Conservation (phyloP, 2,329 filamentous ascomycete genomes). For the Apiospora hydei region DNA sequence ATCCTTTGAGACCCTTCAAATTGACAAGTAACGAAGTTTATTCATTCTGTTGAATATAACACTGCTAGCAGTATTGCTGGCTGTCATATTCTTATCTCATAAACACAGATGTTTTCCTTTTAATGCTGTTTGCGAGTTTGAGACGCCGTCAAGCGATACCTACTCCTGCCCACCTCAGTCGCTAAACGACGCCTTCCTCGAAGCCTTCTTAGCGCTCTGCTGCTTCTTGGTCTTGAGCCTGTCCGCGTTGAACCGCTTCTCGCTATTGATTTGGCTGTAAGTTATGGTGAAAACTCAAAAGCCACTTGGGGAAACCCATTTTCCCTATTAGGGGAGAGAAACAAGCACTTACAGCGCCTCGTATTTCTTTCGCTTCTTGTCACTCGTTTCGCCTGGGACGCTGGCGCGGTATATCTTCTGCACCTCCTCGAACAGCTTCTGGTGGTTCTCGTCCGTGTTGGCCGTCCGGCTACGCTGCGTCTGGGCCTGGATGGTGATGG, state of each 20-base stretch:
- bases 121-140: background rate
- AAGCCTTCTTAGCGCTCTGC: constrained; percentile 58
- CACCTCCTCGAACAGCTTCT: constrained; percentile 58
- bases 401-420: constrained; percentile 53
- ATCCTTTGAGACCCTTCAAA: background rate
- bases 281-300: constrained; percentile 23
- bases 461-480: constrained; percentile 58
- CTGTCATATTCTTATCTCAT: background rate
- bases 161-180: background rate
- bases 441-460: constrained; percentile 61
- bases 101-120: background rate
- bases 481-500: constrained; percentile 63
- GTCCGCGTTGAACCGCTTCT: constrained; percentile 53
- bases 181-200: constrained; percentile 42
- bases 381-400: constrained; percentile 55
- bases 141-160: background rate
- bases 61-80: background rate
- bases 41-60: background rate
- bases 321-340: background rate
- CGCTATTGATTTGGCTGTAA: constrained; percentile 44
- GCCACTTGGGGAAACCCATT: background rate
- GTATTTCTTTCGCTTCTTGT: constrained; percentile 57
- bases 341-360: constrained; percentile 51
- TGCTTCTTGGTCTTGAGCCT: constrained; percentile 58
- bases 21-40: background rate